Evolutionary conservation across 116 monocot species (phyloP).

Genomic region (Cymodocea nodosa): DNA sequence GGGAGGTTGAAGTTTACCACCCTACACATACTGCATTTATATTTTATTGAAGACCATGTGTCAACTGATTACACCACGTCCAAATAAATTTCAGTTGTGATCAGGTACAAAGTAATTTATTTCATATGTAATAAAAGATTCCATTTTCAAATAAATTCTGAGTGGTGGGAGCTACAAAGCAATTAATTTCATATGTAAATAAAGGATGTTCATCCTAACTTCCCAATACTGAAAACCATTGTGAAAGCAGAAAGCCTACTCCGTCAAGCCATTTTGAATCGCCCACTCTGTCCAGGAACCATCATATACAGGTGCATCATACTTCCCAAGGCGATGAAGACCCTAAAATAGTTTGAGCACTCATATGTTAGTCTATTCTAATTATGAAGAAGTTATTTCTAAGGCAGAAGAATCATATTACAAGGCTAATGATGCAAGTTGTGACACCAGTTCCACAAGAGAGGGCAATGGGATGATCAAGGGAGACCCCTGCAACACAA

Average conservation of each 20-base stretch:
- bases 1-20: too few relatives aligned
- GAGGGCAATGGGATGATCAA: constrained; percentile 54
- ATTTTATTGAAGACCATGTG: too few relatives aligned
- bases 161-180: too few relatives aligned
- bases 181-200: too few relatives aligned
- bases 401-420: constrained; percentile 17
- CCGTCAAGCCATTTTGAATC: constrained; percentile 3
- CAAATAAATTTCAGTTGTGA: too few relatives aligned
- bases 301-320: constrained; percentile 66
- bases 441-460: constrained; percentile 95
- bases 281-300: constrained; percentile 77
- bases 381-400: neutral
- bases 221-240: neutral
- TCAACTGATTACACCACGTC: too few relatives aligned
- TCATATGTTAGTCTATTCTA: neutral
- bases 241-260: neutral
- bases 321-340: constrained; percentile 67
- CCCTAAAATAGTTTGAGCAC: constrained; percentile 30
- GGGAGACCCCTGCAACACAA: constrained; percentile 42
- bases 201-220: too few relatives aligned
- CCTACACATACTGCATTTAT: too few relatives aligned
- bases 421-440: constrained; percentile 74
- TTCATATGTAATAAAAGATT: too few relatives aligned
- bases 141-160: too few relatives aligned
- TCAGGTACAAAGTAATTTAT: too few relatives aligned